Evolutionary conservation across 768 basidiomycete genomes (phyloP).

Genomic region (Leccinum boreale): DNA sequence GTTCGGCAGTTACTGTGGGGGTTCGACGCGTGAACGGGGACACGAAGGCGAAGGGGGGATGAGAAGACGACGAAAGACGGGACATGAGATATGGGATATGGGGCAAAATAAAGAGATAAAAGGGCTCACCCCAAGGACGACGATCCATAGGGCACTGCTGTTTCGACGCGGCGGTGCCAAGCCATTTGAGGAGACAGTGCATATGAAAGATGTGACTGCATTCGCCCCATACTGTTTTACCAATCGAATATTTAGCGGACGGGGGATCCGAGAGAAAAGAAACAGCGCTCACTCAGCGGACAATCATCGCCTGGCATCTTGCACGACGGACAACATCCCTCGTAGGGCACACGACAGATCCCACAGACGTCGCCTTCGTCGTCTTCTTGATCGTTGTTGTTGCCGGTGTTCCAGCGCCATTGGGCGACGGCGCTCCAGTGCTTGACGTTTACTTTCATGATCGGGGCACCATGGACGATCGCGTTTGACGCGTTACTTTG

Average conservation of each 20-base stretch:
- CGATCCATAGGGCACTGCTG: constrained; percentile 99
- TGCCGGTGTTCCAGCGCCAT: constrained; percentile 77
- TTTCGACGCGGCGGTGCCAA: constrained; percentile 84
- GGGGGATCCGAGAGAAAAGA: background rate
- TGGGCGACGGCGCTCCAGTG: constrained; percentile 86
- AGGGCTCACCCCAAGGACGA: constrained; percentile 78
- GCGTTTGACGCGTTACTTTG: background rate
- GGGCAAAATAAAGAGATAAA: background rate
- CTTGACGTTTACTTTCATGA: constrained; percentile 77
- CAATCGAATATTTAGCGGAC: no score
- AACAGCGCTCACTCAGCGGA: constrained; percentile 66
- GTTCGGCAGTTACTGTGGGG: constrained; percentile 48
- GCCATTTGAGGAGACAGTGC: constrained; percentile 98
- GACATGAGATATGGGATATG: background rate
- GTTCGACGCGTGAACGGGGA: background rate
- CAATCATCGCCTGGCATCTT: constrained; percentile 97
- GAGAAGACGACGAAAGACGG: background rate
- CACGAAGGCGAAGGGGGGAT: background rate
- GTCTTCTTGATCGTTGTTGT: constrained; percentile 33
- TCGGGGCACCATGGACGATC: background rate
- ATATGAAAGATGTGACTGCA: constrained; percentile 98
- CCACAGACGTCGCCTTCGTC: constrained; percentile 72
- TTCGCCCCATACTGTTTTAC: constrained; percentile 87
- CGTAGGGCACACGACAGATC: constrained; percentile 88
- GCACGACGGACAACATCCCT: constrained; percentile 93